Percentiles rank a stretch among this genome's conserved stretches.
Evolutionary conservation across 176 grass and related monocot species (phyloP).

Genomic region (Chloris gayana): DNA sequence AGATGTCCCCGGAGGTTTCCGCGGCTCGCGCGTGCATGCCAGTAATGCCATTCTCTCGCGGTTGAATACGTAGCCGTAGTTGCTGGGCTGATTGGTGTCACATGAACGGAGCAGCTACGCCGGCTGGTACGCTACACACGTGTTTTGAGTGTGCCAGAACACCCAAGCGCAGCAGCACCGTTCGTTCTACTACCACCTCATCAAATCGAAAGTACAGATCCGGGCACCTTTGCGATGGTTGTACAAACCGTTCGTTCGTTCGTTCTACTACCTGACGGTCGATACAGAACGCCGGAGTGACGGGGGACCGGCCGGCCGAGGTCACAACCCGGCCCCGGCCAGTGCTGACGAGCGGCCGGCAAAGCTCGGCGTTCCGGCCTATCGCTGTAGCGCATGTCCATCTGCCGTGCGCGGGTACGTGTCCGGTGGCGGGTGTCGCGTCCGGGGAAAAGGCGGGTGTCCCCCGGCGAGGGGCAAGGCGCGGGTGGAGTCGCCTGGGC

Average conservation of each 20-base stretch:
- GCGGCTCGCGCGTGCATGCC: neutral
- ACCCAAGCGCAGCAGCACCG: no score
- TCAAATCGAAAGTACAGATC: neutral
- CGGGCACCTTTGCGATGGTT: neutral
- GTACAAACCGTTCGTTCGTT: neutral
- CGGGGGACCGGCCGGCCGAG: neutral
- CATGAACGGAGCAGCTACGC: no score
- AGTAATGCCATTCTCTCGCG: no score
- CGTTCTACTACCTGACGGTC: no score
- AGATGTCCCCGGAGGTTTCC: neutral
- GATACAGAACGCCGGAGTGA: neutral
- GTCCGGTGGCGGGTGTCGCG: slow-evolving; percentile 24
- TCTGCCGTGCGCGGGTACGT: neutral
- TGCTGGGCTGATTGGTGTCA: no score
- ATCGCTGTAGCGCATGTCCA: neutral
- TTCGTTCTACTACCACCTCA: neutral
- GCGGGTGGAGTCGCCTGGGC: neutral
- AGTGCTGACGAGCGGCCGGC: neutral
- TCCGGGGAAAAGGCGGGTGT: slow-evolving; percentile 37
- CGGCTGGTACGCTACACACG: no score
- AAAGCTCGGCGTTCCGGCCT: neutral
- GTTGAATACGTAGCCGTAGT: no score
- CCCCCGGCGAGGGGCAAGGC: slow-evolving; percentile 41
- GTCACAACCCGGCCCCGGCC: no score
- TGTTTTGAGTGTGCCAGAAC: no score